Evolutionary conservation across 2,329 filamentous ascomycete genomes (phyloP), one percentile per base, ranked within the genome.

Genomic region (Thelonectria rubi): DNA sequence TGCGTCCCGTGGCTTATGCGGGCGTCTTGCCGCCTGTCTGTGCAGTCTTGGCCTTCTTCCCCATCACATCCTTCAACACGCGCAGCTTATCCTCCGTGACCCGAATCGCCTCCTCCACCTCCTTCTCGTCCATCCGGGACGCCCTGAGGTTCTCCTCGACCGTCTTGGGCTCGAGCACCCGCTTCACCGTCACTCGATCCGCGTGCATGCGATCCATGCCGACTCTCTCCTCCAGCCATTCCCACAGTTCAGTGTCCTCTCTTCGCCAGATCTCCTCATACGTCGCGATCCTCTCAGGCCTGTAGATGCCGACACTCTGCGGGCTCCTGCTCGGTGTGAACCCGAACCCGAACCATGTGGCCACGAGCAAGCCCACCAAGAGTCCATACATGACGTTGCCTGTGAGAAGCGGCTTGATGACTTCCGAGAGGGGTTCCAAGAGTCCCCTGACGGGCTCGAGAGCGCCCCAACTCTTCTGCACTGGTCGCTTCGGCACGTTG

Each of bases 181-280:
- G 80, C 67, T 86, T 84, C 47, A 59, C 56, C 26, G 62, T 67
- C 9, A 61, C 20, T 20, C 68, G 60, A n/a, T 79, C 82, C 20
- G 68, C 63, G 67, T 75, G 78, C 66, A 85, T 78, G 60, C 80
- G 81, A 58, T 93, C 90, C 74, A 95, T 80, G 2, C 92, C 91
- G 2, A 93, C 89, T 17, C 94, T 85, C 70, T 97, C 92, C 75
- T 97, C 94, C 5, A 97, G 80, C 94, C 94, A 97, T 60, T 92
- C 89, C 94, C 94, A 97, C 10, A 97, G 80, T 70, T 95, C 92
- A 66, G 87, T 92, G 74, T 97, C 94, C 75, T 97, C 93, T 42
- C 87, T 83, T 37, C 88, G 85, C 94, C 94, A 99, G 73, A 98
- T 91, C 77, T 97, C 92, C 68, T 98, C 94, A 74, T 97, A 98